Evolutionary conservation across 495 filamentous ascomycete species (phyloP).

Genomic region (Friedmanniomyces endolithicus): DNA sequence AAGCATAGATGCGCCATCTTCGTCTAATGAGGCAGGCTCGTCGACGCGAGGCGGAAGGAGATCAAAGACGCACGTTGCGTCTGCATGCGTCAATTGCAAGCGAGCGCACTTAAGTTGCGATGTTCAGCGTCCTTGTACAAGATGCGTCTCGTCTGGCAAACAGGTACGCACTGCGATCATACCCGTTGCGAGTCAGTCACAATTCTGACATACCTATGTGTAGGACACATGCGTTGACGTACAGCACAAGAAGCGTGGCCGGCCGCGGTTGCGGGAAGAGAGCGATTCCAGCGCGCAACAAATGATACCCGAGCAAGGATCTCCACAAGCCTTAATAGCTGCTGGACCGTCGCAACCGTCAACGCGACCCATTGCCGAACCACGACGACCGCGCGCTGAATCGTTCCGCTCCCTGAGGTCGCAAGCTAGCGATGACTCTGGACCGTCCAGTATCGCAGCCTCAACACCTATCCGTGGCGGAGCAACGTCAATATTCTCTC

Average conservation of each 20-base stretch:
- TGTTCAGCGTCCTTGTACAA: constrained; percentile 48
- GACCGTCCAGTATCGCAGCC: neutral
- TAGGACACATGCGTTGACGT: constrained; percentile 88
- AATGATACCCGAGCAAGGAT: neutral
- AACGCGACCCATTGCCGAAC: neutral
- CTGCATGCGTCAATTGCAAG: constrained; percentile 94
- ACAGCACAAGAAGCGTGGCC: constrained; percentile 88
- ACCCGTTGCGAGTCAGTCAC: neutral
- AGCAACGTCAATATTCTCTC: neutral
- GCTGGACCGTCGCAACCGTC: neutral
- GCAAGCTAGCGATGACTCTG: constrained; percentile 13
- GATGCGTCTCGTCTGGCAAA: constrained; percentile 52
- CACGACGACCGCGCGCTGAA: constrained; percentile 8
- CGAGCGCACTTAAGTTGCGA: constrained; percentile 82
- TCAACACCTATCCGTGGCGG: neutral
- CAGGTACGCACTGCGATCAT: constrained; percentile 38
- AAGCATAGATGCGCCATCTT: neutral
- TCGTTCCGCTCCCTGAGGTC: constrained; percentile 13
- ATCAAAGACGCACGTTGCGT: constrained; percentile 90
- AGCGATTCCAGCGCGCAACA: constrained; percentile 29
- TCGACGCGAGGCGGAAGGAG: constrained; percentile 40
- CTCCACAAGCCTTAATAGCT: neutral
- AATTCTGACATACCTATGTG: neutral
- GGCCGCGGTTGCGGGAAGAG: constrained; percentile 84
- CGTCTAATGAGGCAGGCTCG: neutral